phyloP scores from a whole-genome alignment of 2,329 filamentous ascomycete species.

The Exophiala phaeomuriformis region DNA sequence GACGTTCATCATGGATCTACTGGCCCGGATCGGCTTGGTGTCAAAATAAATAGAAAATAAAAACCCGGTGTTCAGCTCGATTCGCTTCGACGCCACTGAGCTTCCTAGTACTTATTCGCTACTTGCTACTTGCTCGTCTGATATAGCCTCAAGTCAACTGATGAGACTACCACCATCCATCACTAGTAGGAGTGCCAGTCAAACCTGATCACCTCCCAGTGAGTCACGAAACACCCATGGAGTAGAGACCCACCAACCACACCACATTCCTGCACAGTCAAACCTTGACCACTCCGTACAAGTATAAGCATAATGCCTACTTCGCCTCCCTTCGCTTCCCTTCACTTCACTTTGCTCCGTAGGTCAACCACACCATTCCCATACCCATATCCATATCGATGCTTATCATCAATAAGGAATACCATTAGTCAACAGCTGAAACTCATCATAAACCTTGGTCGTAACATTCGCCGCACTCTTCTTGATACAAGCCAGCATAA shows the following conservation, averaged over 20 bases:
- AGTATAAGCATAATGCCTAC: too few species aligned
- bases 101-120: too few species aligned
- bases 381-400: not conserved
- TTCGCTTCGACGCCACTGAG: not conserved
- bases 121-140: too few species aligned
- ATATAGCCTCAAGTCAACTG: too few species aligned
- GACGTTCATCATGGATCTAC: conserved; percentile 29
- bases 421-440: conserved; percentile 92
- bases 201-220: too few species aligned
- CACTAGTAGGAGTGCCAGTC: too few species aligned
- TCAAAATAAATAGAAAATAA: conserved; percentile 11
- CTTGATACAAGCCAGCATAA: conserved; percentile 81
- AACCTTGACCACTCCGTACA: not conserved
- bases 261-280: conserved; percentile 6
- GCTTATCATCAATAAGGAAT: conserved; percentile 67
- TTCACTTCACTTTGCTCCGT: not conserved
- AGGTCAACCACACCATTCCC: not conserved
- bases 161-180: too few species aligned
- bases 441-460: conserved; percentile 94
- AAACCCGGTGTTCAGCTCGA: not conserved
- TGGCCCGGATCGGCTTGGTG: conserved; percentile 22
- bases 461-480: conserved; percentile 87
- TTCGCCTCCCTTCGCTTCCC: too few species aligned
- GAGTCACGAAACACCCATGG: too few species aligned
- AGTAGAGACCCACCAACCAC: not conserved